Conservation (phyloP, 1,284 basidiomycete genomes). For the Cryptococcus wingfieldii region DNA sequence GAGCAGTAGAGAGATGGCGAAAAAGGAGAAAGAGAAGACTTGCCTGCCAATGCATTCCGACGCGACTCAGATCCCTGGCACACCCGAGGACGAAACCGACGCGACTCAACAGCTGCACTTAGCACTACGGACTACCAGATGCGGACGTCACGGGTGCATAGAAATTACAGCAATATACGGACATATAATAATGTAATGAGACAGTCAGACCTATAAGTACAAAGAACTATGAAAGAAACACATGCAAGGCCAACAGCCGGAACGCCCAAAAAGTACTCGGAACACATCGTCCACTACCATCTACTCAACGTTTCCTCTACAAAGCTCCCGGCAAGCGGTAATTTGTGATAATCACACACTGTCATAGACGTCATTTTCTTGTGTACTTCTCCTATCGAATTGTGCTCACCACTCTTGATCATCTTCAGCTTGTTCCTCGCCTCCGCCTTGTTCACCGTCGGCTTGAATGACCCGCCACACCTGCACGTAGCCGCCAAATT, state of each 20-base stretch:
- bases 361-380: not conserved
- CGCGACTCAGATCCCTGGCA: too few species aligned
- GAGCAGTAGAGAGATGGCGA: not conserved
- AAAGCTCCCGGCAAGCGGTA: conserved; percentile 43
- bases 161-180: too few species aligned
- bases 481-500: conserved; percentile 79
- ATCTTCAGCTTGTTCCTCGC: conserved; percentile 66
- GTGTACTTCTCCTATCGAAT: not conserved
- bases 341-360: conserved; percentile 47
- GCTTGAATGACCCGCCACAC: conserved; percentile 79
- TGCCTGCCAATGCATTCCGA: too few species aligned
- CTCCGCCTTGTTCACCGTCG: conserved; percentile 67
- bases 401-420: conserved; percentile 57
- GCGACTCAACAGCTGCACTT: too few species aligned
- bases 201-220: too few species aligned
- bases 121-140: too few species aligned
- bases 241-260: too few species aligned
- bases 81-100: too few species aligned
- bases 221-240: too few species aligned
- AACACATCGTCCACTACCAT: conserved; percentile 25
- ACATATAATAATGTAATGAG: too few species aligned
- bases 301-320: conserved; percentile 32
- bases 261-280: too few species aligned
- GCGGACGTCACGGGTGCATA: too few species aligned
- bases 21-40: not conserved